Percentiles rank a stretch among this genome's conserved stretches.
phyloP scores from a whole-genome alignment of 345 rosid genomes.

The Salix exigua region DNA sequence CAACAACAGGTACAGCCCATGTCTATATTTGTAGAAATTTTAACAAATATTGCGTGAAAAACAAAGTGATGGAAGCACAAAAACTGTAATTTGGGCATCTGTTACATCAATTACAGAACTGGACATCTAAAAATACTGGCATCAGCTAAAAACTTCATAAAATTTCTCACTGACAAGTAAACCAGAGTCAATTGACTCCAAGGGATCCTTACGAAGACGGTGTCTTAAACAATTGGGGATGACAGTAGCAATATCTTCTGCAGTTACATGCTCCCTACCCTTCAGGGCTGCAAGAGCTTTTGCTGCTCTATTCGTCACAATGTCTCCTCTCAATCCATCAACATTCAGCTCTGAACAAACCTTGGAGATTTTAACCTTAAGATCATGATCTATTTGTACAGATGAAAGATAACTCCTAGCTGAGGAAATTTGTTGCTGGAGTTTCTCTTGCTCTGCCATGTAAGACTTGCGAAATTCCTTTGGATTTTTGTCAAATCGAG shows the following conservation, averaged over 20 bases:
- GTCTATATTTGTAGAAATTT: neutral
- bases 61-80: neutral
- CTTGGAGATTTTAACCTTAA: conserved; percentile 90
- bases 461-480: conserved; percentile 81
- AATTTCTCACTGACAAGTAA: conserved; percentile 81
- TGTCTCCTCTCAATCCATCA: conserved; percentile 93
- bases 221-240: conserved; percentile 97
- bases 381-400: conserved; percentile 75
- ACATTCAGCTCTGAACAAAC: conserved; percentile 94
- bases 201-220: conserved; percentile 90
- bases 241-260: conserved; percentile 95
- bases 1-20: neutral
- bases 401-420: conserved; percentile 65
- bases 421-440: conserved; percentile 63
- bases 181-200: conserved; percentile 95
- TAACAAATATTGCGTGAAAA: neutral
- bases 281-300: conserved; percentile 88
- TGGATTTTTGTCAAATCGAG: conserved; percentile 71
- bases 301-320: conserved; percentile 92
- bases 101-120: conserved; percentile 10
- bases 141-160: conserved; percentile 79
- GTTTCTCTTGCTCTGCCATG: conserved; percentile 80
- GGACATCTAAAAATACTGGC: neutral
- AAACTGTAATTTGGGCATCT: neutral
- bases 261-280: conserved; percentile 69